Base-by-base conservation (phyloP, 768 basidiomycete genomes). In the Rhizopogon vinicolor region DNA sequence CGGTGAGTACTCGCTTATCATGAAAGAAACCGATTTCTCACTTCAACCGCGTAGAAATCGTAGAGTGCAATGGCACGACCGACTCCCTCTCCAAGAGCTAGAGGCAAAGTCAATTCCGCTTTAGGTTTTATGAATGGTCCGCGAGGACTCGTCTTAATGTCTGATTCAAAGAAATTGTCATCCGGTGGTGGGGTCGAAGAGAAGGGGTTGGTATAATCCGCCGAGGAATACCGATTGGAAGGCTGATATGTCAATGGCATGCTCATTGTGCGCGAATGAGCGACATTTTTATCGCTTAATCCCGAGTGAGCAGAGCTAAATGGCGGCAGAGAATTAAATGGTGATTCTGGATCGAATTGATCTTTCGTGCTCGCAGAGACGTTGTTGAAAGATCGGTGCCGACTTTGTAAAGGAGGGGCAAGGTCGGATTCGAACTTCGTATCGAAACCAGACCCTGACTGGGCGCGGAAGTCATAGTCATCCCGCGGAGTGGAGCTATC, bases 31-130 rank as follows among this genome's bases (percentile, higher is more conserved):
- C 44, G 28, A 55, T 22, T 14, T 63, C 73, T 41, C 61, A 86
- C 87, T 78, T 91, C 84, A 14, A 86, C 80, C 22, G 89, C 90
- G 37, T 79, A 66, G 68, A 89, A 91, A 68, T 87, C 77, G 63
- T 82, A 91, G 56, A 89, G 63, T 3, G 91, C 90, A 44, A 92
- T 83, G 4, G 85, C 90, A 50, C 86, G 80, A 13, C 78, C 85
- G 19, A 91, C 73, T 25, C 86, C 87, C 63, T 87, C 84, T 51
- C 75, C 68, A 51, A 76, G 79, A 39, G 72, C 63, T 43, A 85
- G 68, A 29, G 84, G 81, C 53, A 66, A 70, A 33, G 65, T 67
- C 25, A 84, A 63, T 59, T 81, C 83, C 16, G 76, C 74, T 59
- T 83, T 82, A 13, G 80, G 71, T 56, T 73, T 72, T 54, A 82